Percentiles rank a stretch among this genome's conserved stretches.
Evolutionary conservation across 768 basidiomycete species (phyloP).

Genomic region (Tulasnella sp.): DNA sequence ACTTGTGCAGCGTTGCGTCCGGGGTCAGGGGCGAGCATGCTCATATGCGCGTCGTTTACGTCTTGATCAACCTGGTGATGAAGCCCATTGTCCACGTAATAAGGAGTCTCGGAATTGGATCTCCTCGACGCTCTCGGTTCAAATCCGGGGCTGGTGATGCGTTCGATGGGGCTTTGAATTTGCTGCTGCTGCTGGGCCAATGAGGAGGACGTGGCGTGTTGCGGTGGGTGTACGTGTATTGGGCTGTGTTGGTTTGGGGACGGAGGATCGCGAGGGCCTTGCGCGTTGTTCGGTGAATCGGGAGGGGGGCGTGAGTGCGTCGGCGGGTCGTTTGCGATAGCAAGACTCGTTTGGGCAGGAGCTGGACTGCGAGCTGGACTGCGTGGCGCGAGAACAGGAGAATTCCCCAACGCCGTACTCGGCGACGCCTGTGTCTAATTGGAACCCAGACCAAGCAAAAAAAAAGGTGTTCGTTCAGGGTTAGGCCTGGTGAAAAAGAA

Average conservation of each 20-base stretch:
- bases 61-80: conserved; percentile 46
- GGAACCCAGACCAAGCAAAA: background rate
- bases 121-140: conserved; percentile 48
- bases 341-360: background rate
- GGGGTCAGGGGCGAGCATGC: conserved; percentile 36
- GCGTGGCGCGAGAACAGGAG: background rate
- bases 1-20: conserved; percentile 7
- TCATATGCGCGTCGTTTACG: conserved; percentile 36
- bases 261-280: background rate
- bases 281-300: conserved; percentile 9
- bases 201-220: conserved; percentile 21
- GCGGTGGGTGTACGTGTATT: background rate
- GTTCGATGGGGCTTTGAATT: background rate
- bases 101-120: conserved; percentile 52
- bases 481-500: background rate
- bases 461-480: background rate
- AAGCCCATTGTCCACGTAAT: conserved; percentile 56
- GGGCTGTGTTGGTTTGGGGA: background rate
- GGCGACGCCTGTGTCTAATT: background rate
- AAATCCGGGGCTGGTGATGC: conserved; percentile 36
- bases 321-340: conserved; percentile 1
- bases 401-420: background rate
- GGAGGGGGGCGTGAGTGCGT: conserved; percentile 11
- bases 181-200: conserved; percentile 8
- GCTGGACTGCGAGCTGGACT: conserved; percentile 14